Evolutionary conservation across 2,329 filamentous ascomycete genomes (phyloP).

Genomic region (Curvularia sp.): DNA sequence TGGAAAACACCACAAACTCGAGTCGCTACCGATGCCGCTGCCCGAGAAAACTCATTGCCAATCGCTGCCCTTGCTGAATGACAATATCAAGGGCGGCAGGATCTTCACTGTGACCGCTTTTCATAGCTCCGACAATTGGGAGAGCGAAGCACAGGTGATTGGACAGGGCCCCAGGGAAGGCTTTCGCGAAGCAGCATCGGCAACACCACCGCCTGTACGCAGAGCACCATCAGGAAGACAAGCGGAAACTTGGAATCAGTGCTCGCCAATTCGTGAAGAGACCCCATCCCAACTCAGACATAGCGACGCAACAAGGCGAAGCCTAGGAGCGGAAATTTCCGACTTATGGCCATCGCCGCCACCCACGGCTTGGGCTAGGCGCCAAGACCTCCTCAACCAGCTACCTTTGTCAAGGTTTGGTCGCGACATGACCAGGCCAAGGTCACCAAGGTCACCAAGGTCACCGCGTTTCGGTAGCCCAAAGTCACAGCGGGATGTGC

Average conservation of each 20-base stretch:
- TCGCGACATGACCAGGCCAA: conserved; percentile 7
- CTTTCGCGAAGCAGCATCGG: conserved; percentile 1
- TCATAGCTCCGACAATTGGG: conserved; percentile 12
- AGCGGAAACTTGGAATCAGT: conserved; percentile 8
- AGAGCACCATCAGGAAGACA: conserved; percentile 7
- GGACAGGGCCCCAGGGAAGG: not conserved
- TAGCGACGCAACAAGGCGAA: conserved; percentile 33
- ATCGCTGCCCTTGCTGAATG: conserved; percentile 16
- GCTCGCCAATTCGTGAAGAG: conserved; percentile 39
- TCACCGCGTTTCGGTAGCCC: conserved; percentile 3
- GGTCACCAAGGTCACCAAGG: conserved; percentile 5
- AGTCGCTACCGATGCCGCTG: conserved; percentile 9
- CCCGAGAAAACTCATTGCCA: conserved; percentile 26
- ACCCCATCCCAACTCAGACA: conserved; percentile 42
- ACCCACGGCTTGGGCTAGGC: conserved; percentile 20
- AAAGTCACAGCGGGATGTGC: not conserved
- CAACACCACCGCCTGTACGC: conserved; percentile 4
- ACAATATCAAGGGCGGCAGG: conserved; percentile 24
- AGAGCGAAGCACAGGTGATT: conserved; percentile 10
- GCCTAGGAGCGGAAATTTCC: conserved; percentile 26
- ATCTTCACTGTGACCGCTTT: conserved; percentile 31
- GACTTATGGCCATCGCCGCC: conserved; percentile 30
- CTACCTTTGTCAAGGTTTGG: conserved; percentile 9
- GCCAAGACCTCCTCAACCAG: conserved; percentile 6
- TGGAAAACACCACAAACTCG: conserved; percentile 6